phyloP scores from a whole-genome alignment of 2,329 filamentous ascomycete genomes.

The Fusarium sp. region DNA sequence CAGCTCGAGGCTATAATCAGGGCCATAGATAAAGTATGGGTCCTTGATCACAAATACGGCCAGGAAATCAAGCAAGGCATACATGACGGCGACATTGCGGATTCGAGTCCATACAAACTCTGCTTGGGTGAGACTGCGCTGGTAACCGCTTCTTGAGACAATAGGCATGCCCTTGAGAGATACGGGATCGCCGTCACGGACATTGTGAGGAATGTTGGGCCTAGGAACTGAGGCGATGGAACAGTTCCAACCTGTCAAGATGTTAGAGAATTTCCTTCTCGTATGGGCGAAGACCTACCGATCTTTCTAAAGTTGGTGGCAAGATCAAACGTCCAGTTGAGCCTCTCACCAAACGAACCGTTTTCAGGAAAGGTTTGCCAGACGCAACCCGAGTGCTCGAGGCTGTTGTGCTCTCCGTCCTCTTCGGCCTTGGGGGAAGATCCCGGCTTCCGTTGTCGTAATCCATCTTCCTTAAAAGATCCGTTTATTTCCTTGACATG shows the following conservation, averaged over 20 bases:
- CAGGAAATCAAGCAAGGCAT: slow-evolving; percentile 76
- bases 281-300: slow-evolving; percentile 53
- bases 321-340: slow-evolving; percentile 70
- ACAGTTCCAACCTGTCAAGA: slow-evolving; percentile 66
- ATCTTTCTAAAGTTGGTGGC: slow-evolving; percentile 65
- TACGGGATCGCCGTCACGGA: slow-evolving; percentile 52
- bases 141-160: slow-evolving; percentile 59
- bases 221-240: slow-evolving; percentile 63
- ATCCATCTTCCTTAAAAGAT: slow-evolving; percentile 3
- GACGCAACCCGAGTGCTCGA: slow-evolving; percentile 61
- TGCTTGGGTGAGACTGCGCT: slow-evolving; percentile 54
- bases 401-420: neutral
- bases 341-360: slow-evolving; percentile 59
- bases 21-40: slow-evolving; percentile 77
- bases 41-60: slow-evolving; percentile 79
- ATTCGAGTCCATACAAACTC: slow-evolving; percentile 61
- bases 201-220: slow-evolving; percentile 53
- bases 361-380: slow-evolving; percentile 71
- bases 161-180: slow-evolving; percentile 57
- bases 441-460: slow-evolving; percentile 34
- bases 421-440: neutral
- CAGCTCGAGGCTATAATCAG: slow-evolving; percentile 50
- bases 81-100: slow-evolving; percentile 64
- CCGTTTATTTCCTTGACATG: neutral
- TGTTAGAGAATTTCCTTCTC: neutral